Conservation (phyloP, 345 rosid species). For the Nasturtium officinale region DNA sequence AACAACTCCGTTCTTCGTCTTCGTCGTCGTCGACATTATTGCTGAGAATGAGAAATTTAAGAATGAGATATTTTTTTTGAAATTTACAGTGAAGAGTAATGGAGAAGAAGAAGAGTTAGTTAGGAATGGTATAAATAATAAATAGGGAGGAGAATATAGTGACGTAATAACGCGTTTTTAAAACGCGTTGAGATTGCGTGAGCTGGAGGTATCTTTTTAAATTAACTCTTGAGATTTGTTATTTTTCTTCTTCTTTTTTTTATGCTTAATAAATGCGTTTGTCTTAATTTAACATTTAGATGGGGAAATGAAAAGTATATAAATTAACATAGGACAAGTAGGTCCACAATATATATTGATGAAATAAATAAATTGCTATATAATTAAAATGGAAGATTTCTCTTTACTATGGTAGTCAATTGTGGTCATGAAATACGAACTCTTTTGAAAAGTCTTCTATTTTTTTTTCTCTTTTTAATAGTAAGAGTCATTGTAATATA, state of each 20-base stretch:
- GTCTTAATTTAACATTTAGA: no score
- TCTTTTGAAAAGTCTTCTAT: no score
- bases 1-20: constrained; percentile 12
- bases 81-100: background rate
- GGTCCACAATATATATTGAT: no score
- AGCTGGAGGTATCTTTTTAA: constrained; percentile 10
- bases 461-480: no score
- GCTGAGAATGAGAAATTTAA: background rate
- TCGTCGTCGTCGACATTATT: constrained; percentile 29
- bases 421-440: no score
- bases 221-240: background rate
- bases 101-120: constrained; percentile 18
- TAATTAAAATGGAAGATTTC: no score
- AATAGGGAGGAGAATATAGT: constrained; percentile 6
- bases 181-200: constrained; percentile 42
- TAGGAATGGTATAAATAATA: constrained; percentile 20
- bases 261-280: no score
- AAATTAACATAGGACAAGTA: no score
- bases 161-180: constrained; percentile 41
- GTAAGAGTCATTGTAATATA: no score
- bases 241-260: background rate
- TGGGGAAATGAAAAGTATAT: no score
- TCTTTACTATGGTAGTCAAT: no score
- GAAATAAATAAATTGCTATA: no score
- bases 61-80: background rate